These are phyloP conservation scores for Entelexis sorbosivorans DNA, from an alignment of 1,139 yeast genomes.

Conservation along the genomic window DNA sequence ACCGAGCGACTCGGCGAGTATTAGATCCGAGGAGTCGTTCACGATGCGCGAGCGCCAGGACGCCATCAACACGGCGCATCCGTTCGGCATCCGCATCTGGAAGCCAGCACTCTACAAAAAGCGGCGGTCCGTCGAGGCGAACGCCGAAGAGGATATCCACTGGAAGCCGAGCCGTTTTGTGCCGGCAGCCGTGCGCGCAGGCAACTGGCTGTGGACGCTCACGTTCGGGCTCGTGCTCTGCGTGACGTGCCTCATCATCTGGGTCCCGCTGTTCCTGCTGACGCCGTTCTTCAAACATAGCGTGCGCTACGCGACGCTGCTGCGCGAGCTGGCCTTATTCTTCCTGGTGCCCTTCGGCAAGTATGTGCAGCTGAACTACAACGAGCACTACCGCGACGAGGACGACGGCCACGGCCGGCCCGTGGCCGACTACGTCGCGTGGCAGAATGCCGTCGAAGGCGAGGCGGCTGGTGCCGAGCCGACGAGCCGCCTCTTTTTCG, in stretches of 20 bases:
- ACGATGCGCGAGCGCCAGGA: conserved; percentile 90
- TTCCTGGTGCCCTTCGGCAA: conserved; percentile 82
- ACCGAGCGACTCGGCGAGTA: conserved; percentile 32
- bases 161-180: conserved; percentile 50
- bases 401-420: conserved; percentile 85
- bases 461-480: conserved; percentile 37
- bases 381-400: conserved; percentile 70
- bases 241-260: conserved; percentile 33
- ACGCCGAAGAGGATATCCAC: conserved; percentile 91
- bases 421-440: conserved; percentile 70
- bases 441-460: conserved; percentile 45
- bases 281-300: conserved; percentile 43
- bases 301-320: conserved; percentile 47
- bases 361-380: conserved; percentile 66
- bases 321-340: conserved; percentile 56
- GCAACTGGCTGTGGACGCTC: conserved; percentile 67
- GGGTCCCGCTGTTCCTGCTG: conserved; percentile 28
- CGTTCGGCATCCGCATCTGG: conserved; percentile 97
- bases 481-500: conserved; percentile 59
- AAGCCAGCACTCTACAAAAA: conserved; percentile 94
- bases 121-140: conserved; percentile 76
- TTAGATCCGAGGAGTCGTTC: conserved; percentile 58
- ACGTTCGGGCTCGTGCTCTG: conserved; percentile 56
- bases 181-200: conserved; percentile 51
- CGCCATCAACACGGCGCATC: conserved; percentile 93